These are phyloP conservation scores for Phytophthora sp. DNA, from an alignment of 352 stramenopile genomes.

Conservation along the genomic window DNA sequence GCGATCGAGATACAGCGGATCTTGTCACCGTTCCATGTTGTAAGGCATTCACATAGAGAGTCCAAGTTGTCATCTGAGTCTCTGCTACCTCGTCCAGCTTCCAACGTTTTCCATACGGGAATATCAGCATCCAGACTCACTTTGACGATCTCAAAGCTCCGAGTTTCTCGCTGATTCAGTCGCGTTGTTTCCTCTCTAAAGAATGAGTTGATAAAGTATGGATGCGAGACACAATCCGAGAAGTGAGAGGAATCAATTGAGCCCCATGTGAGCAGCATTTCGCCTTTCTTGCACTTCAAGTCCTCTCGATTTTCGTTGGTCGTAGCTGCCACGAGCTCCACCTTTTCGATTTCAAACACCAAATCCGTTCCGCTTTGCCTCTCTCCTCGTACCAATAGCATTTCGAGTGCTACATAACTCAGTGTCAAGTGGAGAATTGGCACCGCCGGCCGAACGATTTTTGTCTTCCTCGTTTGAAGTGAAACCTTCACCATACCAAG, in stretches of 20 bases:
- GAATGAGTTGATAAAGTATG: constrained; percentile 80
- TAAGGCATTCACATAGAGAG: constrained; percentile 40
- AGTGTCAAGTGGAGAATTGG: constrained; percentile 63
- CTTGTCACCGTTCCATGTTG: constrained; percentile 43
- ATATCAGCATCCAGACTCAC: constrained; percentile 67
- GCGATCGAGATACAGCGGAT: constrained; percentile 40
- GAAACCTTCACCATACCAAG: constrained; percentile 78
- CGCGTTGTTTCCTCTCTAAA: constrained; percentile 61
- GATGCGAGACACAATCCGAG: constrained; percentile 67
- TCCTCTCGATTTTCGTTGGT: constrained; percentile 29
- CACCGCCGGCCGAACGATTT: constrained; percentile 60
- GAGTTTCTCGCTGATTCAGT: constrained; percentile 51
- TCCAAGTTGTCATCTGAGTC: constrained; percentile 18
- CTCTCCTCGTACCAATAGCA: constrained; percentile 40
- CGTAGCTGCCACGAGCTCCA: constrained; percentile 55
- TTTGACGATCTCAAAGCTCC: constrained; percentile 78
- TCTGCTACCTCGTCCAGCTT: constrained; percentile 9
- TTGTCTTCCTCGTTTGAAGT: constrained; percentile 45
- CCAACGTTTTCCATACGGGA: constrained; percentile 70
- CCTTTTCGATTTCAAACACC: constrained; percentile 75
- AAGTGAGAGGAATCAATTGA: constrained; percentile 46
- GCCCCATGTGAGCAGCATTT: constrained; percentile 52
- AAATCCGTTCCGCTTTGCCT: constrained; percentile 47
- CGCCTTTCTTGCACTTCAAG: constrained; percentile 41
- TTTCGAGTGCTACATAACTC: constrained; percentile 61